phyloP scores from a whole-genome alignment of 768 basidiomycete species.

The Mycena albidolilacea region DNA sequence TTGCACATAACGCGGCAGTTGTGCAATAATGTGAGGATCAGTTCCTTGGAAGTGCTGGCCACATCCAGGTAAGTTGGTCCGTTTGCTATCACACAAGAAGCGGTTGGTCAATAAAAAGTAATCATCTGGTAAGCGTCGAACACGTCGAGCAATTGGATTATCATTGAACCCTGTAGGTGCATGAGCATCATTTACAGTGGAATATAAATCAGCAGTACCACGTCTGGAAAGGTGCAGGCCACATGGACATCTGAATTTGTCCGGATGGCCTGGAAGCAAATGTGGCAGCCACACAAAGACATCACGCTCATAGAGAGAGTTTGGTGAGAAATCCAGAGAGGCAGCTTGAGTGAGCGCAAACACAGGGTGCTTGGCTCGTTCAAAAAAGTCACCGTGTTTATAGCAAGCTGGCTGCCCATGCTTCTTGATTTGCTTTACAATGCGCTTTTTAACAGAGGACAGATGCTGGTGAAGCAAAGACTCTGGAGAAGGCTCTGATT shows the following conservation, averaged over 20 bases:
- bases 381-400: not conserved
- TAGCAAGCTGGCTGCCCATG: not conserved
- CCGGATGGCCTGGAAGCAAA: not conserved
- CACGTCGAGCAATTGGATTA: too few relatives aligned
- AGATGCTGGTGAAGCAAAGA: not conserved
- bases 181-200: not conserved
- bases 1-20: constrained; percentile 4
- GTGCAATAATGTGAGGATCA: constrained; percentile 6
- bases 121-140: too few relatives aligned
- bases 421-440: not conserved
- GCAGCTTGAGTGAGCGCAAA: not conserved
- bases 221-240: not conserved
- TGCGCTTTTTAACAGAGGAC: not conserved
- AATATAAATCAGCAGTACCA: not conserved
- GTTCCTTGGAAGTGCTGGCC: not conserved
- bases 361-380: not conserved
- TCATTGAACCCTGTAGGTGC: not conserved
- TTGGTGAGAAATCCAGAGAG: not conserved
- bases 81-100: not conserved
- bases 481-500: not conserved
- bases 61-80: not conserved
- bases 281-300: not conserved
- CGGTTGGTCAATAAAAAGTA: too few relatives aligned
- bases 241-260: not conserved
- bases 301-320: not conserved